phyloP scores from a whole-genome alignment of 352 stramenopile genomes.

The Phytopythium ostracodes region DNA sequence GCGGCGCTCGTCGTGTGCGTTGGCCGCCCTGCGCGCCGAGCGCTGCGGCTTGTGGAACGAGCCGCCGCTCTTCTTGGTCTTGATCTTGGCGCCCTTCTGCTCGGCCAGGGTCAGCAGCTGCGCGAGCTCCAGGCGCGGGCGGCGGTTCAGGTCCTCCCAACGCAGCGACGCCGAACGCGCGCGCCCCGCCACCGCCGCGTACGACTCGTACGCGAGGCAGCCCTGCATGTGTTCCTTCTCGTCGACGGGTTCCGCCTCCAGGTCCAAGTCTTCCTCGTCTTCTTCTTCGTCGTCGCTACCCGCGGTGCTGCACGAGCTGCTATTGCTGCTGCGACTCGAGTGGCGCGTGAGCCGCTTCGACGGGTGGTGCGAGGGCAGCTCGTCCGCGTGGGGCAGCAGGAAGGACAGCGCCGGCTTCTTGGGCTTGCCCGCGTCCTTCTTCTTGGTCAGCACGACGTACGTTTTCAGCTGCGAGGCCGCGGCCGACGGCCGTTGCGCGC shows the following conservation, averaged over 20 bases:
- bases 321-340: conserved; percentile 21
- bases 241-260: background rate
- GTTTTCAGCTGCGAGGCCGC: conserved; percentile 21
- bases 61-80: background rate
- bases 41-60: conserved; percentile 11
- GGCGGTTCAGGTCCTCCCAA: conserved; percentile 66
- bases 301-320: conserved; percentile 30
- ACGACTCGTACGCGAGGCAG: conserved; percentile 66
- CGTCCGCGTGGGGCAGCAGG: background rate
- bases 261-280: background rate
- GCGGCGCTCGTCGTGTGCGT: background rate
- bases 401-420: background rate
- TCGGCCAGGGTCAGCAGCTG: conserved; percentile 13
- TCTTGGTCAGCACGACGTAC: conserved; percentile 36
- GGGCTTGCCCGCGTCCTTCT: conserved; percentile 5
- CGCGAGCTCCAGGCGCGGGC: conserved; percentile 12
- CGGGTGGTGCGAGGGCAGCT: background rate
- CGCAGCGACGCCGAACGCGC: conserved; percentile 36
- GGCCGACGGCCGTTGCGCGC: conserved; percentile 5
- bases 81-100: background rate
- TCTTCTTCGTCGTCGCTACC: conserved; percentile 29
- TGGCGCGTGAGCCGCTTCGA: conserved; percentile 22
- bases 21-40: conserved; percentile 14
- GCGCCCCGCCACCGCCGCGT: conserved; percentile 61
- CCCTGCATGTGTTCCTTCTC: conserved; percentile 9